These are phyloP conservation scores for Thelonectria blattea DNA, from an alignment of 2,329 filamentous ascomycete genomes.

Conservation along the genomic window DNA sequence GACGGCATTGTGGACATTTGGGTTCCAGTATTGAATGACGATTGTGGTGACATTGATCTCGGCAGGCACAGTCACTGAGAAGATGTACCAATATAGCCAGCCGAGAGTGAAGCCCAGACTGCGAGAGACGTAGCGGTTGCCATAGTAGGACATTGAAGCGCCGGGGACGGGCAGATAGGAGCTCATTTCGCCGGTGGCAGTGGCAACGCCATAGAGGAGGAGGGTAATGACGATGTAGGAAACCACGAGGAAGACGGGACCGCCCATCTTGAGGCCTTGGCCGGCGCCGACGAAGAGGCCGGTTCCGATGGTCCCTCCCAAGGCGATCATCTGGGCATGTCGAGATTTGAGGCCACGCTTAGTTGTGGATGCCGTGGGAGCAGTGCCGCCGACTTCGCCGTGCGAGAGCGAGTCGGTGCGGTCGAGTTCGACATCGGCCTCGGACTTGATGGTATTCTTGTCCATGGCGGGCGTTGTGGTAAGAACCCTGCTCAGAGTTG, in stretches of 20 bases:
- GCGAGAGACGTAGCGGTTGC: conserved; percentile 37
- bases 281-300: not conserved
- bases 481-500: not conserved
- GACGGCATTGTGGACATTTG: conserved; percentile 22
- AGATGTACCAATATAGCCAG: conserved; percentile 50
- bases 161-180: conserved; percentile 34
- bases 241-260: conserved; percentile 50
- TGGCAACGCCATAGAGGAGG: conserved; percentile 62
- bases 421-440: conserved; percentile 3
- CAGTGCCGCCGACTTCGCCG: conserved; percentile 12
- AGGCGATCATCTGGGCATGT: conserved; percentile 6
- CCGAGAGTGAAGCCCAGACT: conserved; percentile 46
- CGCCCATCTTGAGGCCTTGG: conserved; percentile 24
- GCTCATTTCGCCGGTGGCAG: conserved; percentile 43
- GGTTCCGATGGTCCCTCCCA: conserved; percentile 8
- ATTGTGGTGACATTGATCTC: conserved; percentile 28
- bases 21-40: conserved; percentile 32
- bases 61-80: conserved; percentile 19
- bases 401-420: conserved; percentile 12
- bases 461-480: conserved; percentile 6
- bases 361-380: conserved; percentile 4
- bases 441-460: conserved; percentile 10
- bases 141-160: conserved; percentile 33
- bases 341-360: conserved; percentile 5
- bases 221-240: conserved; percentile 57